Base-by-base conservation (phyloP, 148 eudicot genomes). In the Fallopia convolvulus region DNA sequence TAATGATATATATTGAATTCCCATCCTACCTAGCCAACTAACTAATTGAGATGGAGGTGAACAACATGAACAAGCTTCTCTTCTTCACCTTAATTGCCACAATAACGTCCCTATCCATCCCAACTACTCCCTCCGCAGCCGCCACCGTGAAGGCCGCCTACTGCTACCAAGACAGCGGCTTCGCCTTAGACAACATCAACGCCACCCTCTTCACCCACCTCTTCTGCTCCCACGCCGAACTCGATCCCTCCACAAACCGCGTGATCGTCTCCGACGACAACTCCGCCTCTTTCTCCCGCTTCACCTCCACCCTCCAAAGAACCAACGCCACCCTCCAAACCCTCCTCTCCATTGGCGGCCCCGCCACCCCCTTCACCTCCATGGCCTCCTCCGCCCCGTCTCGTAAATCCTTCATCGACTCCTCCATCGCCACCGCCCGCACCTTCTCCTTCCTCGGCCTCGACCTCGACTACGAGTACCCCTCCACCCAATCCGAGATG, bases 151-250 rank as follows among this genome's bases (percentile, higher is more conserved):
- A 83, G 17, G 86, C 80, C 0, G 92, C 84, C 49, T 91, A 91
- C 47, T 88, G 91, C 90, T 83, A 83, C 23, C 88, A 85, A 0
- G 92, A 80, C 9, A 83, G 89, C 15, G 90, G 84, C 17, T 46
- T 89, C 0, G 18, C 75, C 1, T 77, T 79, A n/a, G 72, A 85
- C 0, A 78, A 72, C 77, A 90, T 91, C 8, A 80, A 91, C 56
- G 80, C 97, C 33, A 84, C 92, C 36, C 87, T 88, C 39, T 91
- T 91, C 87, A 89, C 97, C 41, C 93, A 90, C 65, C 86, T 91
- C 71, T 85, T 91, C 44, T 90, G 88, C 66, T 91, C 93, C 47
- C 90, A 90, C 36, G 93, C 92, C 4, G 20, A 71, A 30, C 83
- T 91, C 18, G 53, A 89, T 61, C 44, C 83, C 26, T 23, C 61